Percentiles rank a stretch among this genome's conserved stretches.
These are phyloP conservation scores for Cicer arietinum DNA, from an alignment of 306 rosid species.

Conservation along the genomic window DNA sequence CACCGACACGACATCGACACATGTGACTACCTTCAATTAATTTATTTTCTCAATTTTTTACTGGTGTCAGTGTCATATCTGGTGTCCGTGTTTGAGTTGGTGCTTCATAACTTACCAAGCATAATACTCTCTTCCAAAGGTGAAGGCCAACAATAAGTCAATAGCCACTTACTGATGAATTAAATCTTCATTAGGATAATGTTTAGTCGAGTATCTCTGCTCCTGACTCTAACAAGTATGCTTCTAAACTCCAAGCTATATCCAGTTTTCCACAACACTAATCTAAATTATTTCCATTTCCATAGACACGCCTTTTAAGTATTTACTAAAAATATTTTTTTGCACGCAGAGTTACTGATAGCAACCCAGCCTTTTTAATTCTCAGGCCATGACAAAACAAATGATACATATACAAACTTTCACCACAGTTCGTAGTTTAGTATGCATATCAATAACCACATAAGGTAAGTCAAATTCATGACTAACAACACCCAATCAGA, in stretches of 20 bases:
- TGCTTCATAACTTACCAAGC: neutral
- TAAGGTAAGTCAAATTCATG: slow-evolving; percentile 9
- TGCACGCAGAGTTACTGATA: neutral
- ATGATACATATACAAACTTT: neutral
- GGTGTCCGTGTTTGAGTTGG: too few species aligned
- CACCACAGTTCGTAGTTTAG: neutral
- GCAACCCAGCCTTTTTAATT: slow-evolving; percentile 10
- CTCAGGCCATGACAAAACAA: neutral
- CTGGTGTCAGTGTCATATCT: too few species aligned
- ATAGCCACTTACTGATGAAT: neutral
- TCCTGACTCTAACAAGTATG: too few species aligned
- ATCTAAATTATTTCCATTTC: slow-evolving; percentile 11
- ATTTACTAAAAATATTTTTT: too few species aligned
- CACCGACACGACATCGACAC: too few species aligned
- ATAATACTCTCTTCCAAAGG: slow-evolving; percentile 31
- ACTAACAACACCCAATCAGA: slow-evolving; percentile 18
- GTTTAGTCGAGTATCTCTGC: too few species aligned
- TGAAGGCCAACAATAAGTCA: slow-evolving; percentile 25
- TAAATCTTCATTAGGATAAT: neutral
- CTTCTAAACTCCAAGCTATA: too few species aligned
- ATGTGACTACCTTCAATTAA: too few species aligned
- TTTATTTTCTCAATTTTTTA: too few species aligned
- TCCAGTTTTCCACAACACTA: slow-evolving; percentile 8
- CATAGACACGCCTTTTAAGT: neutral
- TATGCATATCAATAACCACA: slow-evolving; percentile 7